Base-by-base conservation (phyloP, 306 rosid genomes). In the Lathyrus aphaca region DNA sequence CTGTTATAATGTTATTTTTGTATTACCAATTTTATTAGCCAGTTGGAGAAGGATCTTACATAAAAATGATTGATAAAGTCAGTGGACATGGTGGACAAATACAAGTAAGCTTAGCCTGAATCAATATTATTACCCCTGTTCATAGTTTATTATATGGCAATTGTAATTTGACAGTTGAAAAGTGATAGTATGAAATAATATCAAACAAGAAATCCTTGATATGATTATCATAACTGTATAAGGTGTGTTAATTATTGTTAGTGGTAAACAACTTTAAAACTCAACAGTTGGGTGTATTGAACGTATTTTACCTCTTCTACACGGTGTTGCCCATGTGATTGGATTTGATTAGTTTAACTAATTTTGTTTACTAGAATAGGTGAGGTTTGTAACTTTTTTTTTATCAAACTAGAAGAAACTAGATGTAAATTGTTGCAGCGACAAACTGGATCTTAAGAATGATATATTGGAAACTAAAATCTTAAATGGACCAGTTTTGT, bases 1-100 rank as follows among this genome's bases (percentile, higher is more conserved):
- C 69, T 40, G 64, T n/a, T 54, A 50, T 50, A 53, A 62, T 73
- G 29, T 69, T 71, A 53, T 69, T 51, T 61, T 68, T 50, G 64
- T 77, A 56, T 68, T 69, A 61, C 66, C 77, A 94, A 97, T 92
- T 79, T 61, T 94, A 94, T 77, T 97, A 94, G 76, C 78, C 97
- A 48, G 99, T 94, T 32, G 92, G 87, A 80, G 99, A 94, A 86
- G 99, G 99, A 49, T 94, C 99, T 16, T 94, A 91, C 82, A 89
- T 94, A 82, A 94, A 94, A 89, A 91, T 94, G 99, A 94, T 94
- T 62, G 97, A 94, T 81, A 94, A 82, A 88, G 97, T 83, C 86
- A 94, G 97, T 75, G 99, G 99, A 73, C 79, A 91, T 43, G 97
- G 99, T 56, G 99, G 99, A 53, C 99, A 89, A 81, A 91, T 94